Evolutionary conservation across 169 alveolate species (phyloP).

Genomic region (Cystoisospora suis): DNA sequence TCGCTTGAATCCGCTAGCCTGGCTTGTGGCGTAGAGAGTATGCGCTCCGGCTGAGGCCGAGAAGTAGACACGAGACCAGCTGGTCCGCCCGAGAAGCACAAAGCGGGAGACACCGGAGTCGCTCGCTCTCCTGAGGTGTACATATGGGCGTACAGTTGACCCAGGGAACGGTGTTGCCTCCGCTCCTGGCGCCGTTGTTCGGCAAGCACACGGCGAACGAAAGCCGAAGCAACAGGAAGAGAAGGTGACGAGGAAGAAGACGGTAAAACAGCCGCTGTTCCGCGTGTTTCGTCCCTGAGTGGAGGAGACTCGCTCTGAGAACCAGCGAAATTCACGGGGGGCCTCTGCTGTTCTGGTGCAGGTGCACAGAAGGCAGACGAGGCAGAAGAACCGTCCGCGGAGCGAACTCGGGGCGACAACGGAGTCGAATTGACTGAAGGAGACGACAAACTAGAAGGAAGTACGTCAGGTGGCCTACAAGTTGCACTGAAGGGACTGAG

Average conservation of each 20-base stretch:
- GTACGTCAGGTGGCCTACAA: background rate
- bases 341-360: background rate
- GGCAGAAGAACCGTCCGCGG: background rate
- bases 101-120: background rate
- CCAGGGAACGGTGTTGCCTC: background rate
- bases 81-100: background rate
- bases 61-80: background rate
- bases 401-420: background rate
- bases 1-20: background rate
- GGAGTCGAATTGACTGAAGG: background rate
- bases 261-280: too few relatives aligned
- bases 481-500: background rate
- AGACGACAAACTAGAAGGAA: background rate
- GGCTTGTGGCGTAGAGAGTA: background rate
- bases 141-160: constrained; percentile 6
- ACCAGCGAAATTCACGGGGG: too few relatives aligned
- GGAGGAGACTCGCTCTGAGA: too few relatives aligned
- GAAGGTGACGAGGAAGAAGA: background rate
- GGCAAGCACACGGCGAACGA: background rate
- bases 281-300: too few relatives aligned
- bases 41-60: background rate
- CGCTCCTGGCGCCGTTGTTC: constrained; percentile 6
- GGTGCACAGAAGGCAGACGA: background rate
- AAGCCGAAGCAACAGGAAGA: background rate
- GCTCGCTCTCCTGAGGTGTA: background rate